These are phyloP conservation scores for Raffaelea albimanens DNA, from an alignment of 2,329 filamentous ascomycete genomes.

Conservation along the genomic window DNA sequence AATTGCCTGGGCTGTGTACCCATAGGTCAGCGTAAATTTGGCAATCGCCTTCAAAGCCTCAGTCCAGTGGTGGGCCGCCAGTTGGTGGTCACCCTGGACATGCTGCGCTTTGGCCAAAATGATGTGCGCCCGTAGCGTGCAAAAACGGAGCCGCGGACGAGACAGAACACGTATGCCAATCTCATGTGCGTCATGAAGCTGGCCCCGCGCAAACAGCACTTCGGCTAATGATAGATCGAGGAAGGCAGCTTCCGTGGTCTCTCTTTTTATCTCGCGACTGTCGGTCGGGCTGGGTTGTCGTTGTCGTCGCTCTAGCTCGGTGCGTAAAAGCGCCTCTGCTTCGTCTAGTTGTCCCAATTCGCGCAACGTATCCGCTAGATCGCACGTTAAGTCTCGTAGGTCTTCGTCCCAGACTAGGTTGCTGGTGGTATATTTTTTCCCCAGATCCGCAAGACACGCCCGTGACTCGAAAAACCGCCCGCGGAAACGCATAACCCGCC, in stretches of 20 bases:
- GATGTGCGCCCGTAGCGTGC: slow-evolving; percentile 1
- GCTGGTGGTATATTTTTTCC: background rate
- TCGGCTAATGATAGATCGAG: background rate
- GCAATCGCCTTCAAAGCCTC: slow-evolving; percentile 1
- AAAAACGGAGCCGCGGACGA: background rate
- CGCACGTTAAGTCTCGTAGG: background rate
- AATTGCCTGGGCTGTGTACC: slow-evolving; percentile 1
- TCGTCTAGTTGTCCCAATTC: background rate
- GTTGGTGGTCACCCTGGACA: slow-evolving; percentile 1
- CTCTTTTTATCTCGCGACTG: no score
- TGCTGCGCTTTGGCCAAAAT: slow-evolving; percentile 1
- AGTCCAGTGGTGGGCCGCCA: slow-evolving; percentile 1
- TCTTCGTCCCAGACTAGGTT: background rate
- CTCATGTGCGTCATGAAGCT: background rate
- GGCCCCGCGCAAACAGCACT: background rate
- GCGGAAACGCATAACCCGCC: background rate
- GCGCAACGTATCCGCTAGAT: slow-evolving; percentile 1
- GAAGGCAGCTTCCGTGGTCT: background rate
- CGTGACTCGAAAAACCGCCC: background rate
- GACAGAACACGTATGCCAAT: slow-evolving; percentile 1
- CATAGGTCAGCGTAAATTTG: background rate
- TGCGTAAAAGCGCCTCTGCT: background rate
- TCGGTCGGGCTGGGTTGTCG: no score
- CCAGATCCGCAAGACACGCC: background rate
- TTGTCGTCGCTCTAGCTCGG: background rate